These are phyloP conservation scores for Volvox reticuliferus DNA, from an alignment of 139 green algal genomes.

Conservation along the genomic window DNA sequence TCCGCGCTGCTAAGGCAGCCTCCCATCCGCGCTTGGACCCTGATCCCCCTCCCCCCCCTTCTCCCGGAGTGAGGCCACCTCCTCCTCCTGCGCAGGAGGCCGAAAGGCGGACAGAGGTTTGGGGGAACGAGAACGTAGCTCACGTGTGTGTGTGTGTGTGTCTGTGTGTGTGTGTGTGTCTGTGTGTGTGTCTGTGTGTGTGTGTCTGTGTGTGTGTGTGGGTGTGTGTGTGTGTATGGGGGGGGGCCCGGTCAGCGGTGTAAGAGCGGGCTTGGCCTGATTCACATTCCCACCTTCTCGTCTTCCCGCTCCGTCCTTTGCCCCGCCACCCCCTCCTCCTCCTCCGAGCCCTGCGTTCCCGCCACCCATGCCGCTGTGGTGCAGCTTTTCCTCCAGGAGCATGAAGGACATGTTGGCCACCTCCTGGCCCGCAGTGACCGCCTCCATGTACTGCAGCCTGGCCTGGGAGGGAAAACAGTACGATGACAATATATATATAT, in stretches of 20 bases:
- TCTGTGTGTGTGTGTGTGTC: too few species aligned
- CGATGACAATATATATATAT: neutral
- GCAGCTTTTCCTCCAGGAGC: slow-evolving; percentile 40
- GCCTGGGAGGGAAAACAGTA: neutral
- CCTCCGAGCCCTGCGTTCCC: neutral
- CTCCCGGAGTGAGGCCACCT: neutral
- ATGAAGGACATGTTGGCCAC: slow-evolving; percentile 25
- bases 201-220: too few species aligned
- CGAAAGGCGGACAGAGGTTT: neutral
- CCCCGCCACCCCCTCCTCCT: neutral
- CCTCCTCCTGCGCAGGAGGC: neutral
- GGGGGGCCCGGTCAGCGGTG: too few species aligned
- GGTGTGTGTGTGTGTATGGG: too few species aligned
- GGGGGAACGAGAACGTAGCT: too few species aligned
- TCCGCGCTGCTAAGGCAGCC: too few species aligned
- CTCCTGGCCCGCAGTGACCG: neutral
- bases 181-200: too few species aligned
- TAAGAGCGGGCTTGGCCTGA: too few species aligned
- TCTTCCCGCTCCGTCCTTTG: neutral
- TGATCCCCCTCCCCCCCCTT: neutral
- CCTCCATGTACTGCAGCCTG: slow-evolving; percentile 38
- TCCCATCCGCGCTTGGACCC: neutral
- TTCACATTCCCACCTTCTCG: neutral
- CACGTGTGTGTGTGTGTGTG: too few species aligned
- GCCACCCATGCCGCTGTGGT: neutral